phyloP scores from a whole-genome alignment of 78 protist genomes.

The Dictyostelium intermedium region DNA sequence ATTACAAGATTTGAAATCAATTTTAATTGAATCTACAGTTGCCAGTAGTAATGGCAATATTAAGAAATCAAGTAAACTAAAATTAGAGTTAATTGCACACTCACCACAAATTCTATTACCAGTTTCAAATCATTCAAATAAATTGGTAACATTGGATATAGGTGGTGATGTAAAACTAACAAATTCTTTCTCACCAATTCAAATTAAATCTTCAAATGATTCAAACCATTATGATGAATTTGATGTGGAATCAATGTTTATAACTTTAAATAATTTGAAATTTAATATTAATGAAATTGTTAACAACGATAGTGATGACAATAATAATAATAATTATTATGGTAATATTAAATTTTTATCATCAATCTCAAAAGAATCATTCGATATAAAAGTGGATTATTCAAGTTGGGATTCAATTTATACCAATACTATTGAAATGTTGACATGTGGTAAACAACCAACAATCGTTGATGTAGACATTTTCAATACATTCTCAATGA shows the following conservation, averaged over 20 bases:
- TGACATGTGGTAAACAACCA: constrained; percentile 20
- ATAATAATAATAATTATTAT: not conserved
- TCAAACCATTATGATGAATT: not conserved
- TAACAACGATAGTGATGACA: not conserved
- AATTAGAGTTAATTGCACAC: not conserved
- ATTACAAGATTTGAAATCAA: not conserved
- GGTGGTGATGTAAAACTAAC: not conserved
- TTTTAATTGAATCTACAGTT: not conserved
- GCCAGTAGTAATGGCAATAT: not conserved
- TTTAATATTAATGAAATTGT: not conserved
- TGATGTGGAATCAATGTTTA: not conserved
- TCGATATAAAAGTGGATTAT: constrained; percentile 24
- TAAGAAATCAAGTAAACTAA: constrained; percentile 1
- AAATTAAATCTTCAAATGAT: not conserved
- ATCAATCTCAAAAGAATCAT: not conserved
- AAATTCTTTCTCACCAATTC: constrained; percentile 4
- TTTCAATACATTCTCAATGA: not conserved
- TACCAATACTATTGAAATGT: constrained; percentile 32
- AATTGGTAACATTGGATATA: not conserved
- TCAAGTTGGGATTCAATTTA: constrained; percentile 7
- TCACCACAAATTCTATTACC: constrained; percentile 20
- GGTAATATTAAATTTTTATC: not conserved
- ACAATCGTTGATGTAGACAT: not conserved
- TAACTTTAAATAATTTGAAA: not conserved
- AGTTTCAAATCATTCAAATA: constrained; percentile 5